Evolutionary conservation across 192 early-diverging fungal genomes (phyloP).

Genomic region (Paraglomus brasilianum): DNA sequence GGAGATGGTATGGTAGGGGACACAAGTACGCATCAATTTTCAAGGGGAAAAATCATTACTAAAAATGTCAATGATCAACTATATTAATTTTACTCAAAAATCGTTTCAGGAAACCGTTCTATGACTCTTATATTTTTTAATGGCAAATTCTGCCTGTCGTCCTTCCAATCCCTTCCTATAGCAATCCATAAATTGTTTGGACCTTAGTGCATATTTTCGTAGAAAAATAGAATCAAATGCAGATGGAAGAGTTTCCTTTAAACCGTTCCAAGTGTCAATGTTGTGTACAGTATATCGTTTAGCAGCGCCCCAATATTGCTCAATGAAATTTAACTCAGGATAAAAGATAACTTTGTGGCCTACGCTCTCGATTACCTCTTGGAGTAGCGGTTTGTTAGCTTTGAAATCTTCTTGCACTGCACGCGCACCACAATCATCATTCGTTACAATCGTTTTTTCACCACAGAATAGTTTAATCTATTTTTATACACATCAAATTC

Average conservation of each 20-base stretch:
- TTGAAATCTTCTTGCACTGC: constrained; percentile 6
- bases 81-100: too few relatives aligned
- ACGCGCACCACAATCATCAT: too few relatives aligned
- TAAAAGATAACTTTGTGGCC: constrained; percentile 23
- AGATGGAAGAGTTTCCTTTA: constrained; percentile 2
- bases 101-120: neutral
- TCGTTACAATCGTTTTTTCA: too few relatives aligned
- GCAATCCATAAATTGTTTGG: neutral
- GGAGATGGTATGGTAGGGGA: too few relatives aligned
- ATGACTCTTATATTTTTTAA: constrained; percentile 14
- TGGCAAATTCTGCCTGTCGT: neutral
- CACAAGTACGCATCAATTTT: too few relatives aligned
- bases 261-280: neutral
- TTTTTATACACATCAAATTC: too few relatives aligned
- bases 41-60: too few relatives aligned
- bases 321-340: constrained; percentile 26
- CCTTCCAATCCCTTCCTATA: constrained; percentile 2
- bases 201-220: neutral
- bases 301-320: constrained; percentile 18
- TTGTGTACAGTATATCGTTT: constrained; percentile 16
- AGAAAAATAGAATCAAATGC: constrained; percentile 10
- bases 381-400: neutral
- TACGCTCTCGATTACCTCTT: constrained; percentile 13
- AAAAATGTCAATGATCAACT: too few relatives aligned
- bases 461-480: too few relatives aligned